Evolutionary conservation across 164 flowering plant genomes (phyloP), one percentile per base, ranked within the genome.

Genomic region (Litsea cubeba): DNA sequence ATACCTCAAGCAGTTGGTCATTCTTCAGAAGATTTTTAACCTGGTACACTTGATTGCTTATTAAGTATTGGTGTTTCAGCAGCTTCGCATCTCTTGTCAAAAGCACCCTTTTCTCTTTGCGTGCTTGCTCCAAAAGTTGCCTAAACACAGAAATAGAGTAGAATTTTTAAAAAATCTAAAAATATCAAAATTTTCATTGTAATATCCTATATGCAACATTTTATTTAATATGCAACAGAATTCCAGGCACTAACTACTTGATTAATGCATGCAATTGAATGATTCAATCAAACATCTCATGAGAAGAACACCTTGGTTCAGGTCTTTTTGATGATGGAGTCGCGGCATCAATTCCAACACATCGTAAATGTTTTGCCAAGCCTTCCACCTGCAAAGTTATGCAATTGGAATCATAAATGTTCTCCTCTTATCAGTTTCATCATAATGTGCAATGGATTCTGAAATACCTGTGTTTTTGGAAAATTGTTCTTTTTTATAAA

Each of bases 331-430:
- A 83, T 72, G 58, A 32, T 65, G 99, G 96, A 79, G 85, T 71
- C 68, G 99, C 97, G 81, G 97, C 98, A 87, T 93, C 98, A 72
- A 93, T 84, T 57, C 99, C 99, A 66, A 93, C 99, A 84, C 95
- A 93, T 5, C 98, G 82, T 49, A 95, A 77, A 81, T 90, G 98
- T 73, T 91, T 95, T 10, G 99, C 98, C 76, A 95, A 84, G 63
- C 99, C 98, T 79, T 90, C 98, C 70, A 95, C 90, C 98, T 95
- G 81, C 60, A 30, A 14, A 71, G 68, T 25, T 12, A 32, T 65
- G 46, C 11, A 22, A 70, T 77, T 40, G 74, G 66, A 25, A n/a
- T 69, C 51, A 66, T 32, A 50, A 7, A 28, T 30, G 58, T 18
- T 24, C 35, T 15, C 17, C 22, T 28, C 15, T 5, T 65, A 50